phyloP scores from a whole-genome alignment of 805 yeast genomes.

The Pichia insulana region DNA sequence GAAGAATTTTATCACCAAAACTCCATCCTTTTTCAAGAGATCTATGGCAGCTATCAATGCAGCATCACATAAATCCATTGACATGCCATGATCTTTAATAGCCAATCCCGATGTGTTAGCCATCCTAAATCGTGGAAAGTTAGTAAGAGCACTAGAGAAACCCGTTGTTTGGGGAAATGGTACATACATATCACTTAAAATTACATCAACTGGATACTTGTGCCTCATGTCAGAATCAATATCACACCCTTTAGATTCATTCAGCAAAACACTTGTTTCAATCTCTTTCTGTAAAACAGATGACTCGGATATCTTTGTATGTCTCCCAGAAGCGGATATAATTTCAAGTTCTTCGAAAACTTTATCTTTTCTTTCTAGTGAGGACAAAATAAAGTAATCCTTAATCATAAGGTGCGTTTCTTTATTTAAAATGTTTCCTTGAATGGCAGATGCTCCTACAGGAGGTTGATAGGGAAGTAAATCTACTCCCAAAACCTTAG shows the following conservation, averaged over 20 bases:
- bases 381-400: constrained; percentile 35
- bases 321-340: constrained; percentile 5
- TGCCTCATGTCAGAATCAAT: constrained; percentile 2
- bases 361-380: constrained; percentile 22
- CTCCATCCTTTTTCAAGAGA: constrained; percentile 61
- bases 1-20: constrained; percentile 73
- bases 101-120: constrained; percentile 82
- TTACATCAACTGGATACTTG: constrained; percentile 47
- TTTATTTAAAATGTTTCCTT: constrained; percentile 75
- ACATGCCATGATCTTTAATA: constrained; percentile 71
- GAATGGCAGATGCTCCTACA: constrained; percentile 66
- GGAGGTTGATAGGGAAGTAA: constrained; percentile 75
- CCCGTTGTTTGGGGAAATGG: constrained; percentile 45
- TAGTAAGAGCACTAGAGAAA: constrained; percentile 57
- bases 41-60: constrained; percentile 71
- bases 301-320: constrained; percentile 4
- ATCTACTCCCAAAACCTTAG: constrained; percentile 73
- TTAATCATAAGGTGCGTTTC: constrained; percentile 51
- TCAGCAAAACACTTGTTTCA: constrained; percentile 6
- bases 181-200: constrained; percentile 79
- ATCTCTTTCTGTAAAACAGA: constrained; percentile 16
- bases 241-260: constrained; percentile 3
- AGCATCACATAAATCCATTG: constrained; percentile 90
- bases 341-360: constrained; percentile 15
- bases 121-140: constrained; percentile 82